Evolutionary conservation across 192 early-diverging fungal genomes (phyloP), one percentile per base, ranked within the genome.

Genomic region (Podila horticola): DNA sequence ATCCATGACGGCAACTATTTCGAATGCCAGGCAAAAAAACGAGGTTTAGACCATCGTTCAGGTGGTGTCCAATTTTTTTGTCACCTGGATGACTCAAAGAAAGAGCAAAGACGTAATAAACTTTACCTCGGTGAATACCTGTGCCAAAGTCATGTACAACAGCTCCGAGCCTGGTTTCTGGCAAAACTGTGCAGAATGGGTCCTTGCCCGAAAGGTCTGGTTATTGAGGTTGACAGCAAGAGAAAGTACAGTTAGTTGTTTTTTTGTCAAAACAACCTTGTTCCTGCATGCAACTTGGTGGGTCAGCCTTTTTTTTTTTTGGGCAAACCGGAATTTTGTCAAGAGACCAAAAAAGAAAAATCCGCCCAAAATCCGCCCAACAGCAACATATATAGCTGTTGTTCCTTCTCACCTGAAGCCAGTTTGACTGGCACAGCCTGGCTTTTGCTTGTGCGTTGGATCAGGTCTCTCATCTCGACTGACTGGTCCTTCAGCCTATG

Each of bases 141-240:
- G 86, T 86, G 5, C 90, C 90, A 75, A 96, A 94, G 31, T 93
- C 88, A 48, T 89, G 88, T 3, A 92, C 91, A 24, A 93, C 86
- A 50, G 93, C 91, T 10, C 90, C 77, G 3, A 96, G 69, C 0
- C 90, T 91, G 26, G 95, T 91, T 67, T 94, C 93, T n/a, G 88
- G 87, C 57, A 93, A 61, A 15, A 95, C 92, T 22, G 91, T 91
- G 74, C 93, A 95, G 72, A 95, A 96, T 26, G 95, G 94, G 67
- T 96, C 94, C 63, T 90, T 88, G 30, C 90, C 87, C 5, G 95
- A 96, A 49, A 95, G 66, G 77, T 96, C 95, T 67, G 85, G 30
- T 48, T 58, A 30, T 24, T 17, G 59, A 31, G 15, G 10, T 61
- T 2, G 30, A 49, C 1, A 22, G 22, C 22, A 41, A 52, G 17